phyloP scores from a whole-genome alignment of 2,329 filamentous ascomycete genomes.

The Colletotrichum acutatum region DNA sequence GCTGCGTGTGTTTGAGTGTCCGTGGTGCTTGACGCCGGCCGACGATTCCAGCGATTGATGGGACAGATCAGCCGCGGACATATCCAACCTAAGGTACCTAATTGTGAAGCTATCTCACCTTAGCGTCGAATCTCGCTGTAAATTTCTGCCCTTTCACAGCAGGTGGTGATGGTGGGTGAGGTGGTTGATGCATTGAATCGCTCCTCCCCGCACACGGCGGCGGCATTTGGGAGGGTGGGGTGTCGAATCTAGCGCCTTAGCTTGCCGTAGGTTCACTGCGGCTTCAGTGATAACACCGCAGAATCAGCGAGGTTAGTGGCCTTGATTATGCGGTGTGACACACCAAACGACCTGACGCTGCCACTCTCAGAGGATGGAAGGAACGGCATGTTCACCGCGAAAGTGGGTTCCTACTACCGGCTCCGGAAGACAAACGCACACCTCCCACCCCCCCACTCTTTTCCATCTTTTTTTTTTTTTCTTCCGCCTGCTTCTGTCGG shows the following conservation, averaged over 20 bases:
- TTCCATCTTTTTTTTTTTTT: not conserved
- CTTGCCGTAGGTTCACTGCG: not conserved
- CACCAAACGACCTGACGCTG: not conserved
- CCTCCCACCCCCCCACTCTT: not conserved
- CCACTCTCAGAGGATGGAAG: not conserved
- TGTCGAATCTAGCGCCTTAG: not conserved
- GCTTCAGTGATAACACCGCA: not conserved
- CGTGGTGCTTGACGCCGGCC: not conserved
- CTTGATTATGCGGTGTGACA: not conserved
- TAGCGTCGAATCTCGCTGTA: not conserved
- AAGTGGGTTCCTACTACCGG: not conserved
- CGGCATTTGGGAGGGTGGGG: not conserved
- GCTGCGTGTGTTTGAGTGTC: no score
- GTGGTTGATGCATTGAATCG: no score
- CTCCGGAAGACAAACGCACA: not conserved
- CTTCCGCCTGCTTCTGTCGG: not conserved
- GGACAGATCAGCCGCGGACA: not conserved
- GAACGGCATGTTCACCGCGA: not conserved
- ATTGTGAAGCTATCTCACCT: not conserved
- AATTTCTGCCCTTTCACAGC: not conserved
- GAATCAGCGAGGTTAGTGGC: not conserved
- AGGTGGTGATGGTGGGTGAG: not conserved
- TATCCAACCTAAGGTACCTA: no score
- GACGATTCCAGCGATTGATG: constrained; percentile 9
- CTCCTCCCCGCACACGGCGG: not conserved